A percentile compares a stretch with the other conserved stretches of the same genome.
phyloP scores from a whole-genome alignment of 1,284 basidiomycete species.

The Xerocomus nothofagi region DNA sequence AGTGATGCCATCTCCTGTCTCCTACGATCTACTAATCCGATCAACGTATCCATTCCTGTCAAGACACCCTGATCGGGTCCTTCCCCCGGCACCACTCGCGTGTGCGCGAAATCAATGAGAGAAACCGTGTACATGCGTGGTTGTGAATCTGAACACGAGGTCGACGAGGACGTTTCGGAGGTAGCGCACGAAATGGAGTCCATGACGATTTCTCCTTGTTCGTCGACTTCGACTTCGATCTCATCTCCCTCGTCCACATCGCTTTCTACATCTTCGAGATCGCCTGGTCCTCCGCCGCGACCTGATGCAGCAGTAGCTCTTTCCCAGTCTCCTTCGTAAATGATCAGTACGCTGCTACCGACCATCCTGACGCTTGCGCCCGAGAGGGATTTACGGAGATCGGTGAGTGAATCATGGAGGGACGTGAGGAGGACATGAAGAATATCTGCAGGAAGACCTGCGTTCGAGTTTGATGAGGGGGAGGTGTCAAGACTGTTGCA shows the following conservation, averaged over 20 bases:
- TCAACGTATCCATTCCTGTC: constrained; percentile 28
- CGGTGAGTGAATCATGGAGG: constrained; percentile 56
- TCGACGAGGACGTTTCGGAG: constrained; percentile 29
- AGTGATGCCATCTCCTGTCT: constrained; percentile 15
- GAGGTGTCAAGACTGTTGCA: constrained; percentile 23
- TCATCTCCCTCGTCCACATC: constrained; percentile 37
- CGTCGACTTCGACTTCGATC: constrained; percentile 38
- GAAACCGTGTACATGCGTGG: constrained; percentile 67
- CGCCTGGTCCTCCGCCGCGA: constrained; percentile 41
- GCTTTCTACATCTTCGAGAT: constrained; percentile 28
- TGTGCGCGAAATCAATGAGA: constrained; percentile 95
- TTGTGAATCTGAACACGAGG: constrained; percentile 35
- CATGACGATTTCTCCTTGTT: constrained; percentile 39
- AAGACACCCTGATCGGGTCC: constrained; percentile 65
- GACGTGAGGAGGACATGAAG: constrained; percentile 62
- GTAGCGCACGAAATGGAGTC: constrained; percentile 39
- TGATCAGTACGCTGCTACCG: constrained; percentile 76
- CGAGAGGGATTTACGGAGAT: constrained; percentile 55
- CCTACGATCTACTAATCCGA: constrained; percentile 22
- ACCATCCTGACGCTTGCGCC: constrained; percentile 77
- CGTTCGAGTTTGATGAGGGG: constrained; percentile 5
- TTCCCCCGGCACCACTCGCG: constrained; percentile 63
- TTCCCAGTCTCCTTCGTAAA: constrained; percentile 79
- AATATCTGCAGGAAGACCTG: constrained; percentile 54
- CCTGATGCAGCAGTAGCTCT: constrained; percentile 41